Evolutionary conservation across 148 eudicot species (phyloP).

Genomic region (Drosera capensis): DNA sequence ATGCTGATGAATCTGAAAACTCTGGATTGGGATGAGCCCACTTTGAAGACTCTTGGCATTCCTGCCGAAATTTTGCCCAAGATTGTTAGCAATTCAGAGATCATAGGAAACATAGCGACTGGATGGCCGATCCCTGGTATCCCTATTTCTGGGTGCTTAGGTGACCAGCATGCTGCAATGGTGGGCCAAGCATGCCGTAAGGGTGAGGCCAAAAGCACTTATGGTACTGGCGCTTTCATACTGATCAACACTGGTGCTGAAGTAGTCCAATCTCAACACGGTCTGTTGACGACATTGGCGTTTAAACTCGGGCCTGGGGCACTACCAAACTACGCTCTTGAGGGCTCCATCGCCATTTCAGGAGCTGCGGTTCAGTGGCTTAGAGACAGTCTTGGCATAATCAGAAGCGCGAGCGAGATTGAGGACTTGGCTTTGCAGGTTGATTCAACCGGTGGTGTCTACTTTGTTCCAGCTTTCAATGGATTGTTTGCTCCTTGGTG

Average conservation of each 20-base stretch:
- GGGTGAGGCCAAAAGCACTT: constrained; percentile 95
- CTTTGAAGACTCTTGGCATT: constrained; percentile 46
- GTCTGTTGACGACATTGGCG: constrained; percentile 75
- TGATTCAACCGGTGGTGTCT: constrained; percentile 79
- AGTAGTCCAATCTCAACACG: constrained; percentile 56
- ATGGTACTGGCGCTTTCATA: constrained; percentile 94
- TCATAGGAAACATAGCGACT: constrained; percentile 44
- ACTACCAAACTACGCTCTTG: constrained; percentile 75
- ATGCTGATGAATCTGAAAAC: constrained; percentile 88
- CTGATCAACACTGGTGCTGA: constrained; percentile 82
- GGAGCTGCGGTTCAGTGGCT: constrained; percentile 99
- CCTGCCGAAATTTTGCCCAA: constrained; percentile 53
- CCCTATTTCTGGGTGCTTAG: constrained; percentile 89
- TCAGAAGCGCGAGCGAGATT: constrained; percentile 60
- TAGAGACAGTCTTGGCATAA: constrained; percentile 78
- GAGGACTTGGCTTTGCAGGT: constrained; percentile 74
- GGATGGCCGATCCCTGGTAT: constrained; percentile 84
- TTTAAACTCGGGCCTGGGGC: constrained; percentile 83
- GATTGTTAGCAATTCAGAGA: constrained; percentile 73
- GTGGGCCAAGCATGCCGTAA: constrained; percentile 80
- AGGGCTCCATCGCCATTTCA: constrained; percentile 97
- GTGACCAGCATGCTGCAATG: constrained; percentile 99
- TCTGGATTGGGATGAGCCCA: constrained; percentile 67
- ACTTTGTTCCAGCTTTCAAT: constrained; percentile 95
- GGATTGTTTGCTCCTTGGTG: constrained; percentile 99